Base-by-base conservation (phyloP, 176 grass and related monocot species). In the Hsuehochloa calcarea region DNA sequence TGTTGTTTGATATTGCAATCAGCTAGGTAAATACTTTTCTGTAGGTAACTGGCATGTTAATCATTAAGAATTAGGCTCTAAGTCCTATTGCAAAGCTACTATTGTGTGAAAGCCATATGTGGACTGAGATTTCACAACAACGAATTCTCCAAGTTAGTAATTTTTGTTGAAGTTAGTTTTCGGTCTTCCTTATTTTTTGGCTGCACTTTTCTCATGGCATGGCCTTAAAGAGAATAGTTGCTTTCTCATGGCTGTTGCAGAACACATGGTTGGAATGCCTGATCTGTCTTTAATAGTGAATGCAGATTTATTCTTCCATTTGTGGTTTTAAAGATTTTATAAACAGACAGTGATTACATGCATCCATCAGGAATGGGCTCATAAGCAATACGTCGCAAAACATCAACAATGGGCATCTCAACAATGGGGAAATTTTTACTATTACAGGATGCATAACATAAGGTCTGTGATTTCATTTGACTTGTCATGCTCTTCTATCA, bases 341-440 rank as follows among this genome's bases (percentile, higher is more conserved):
- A n/a, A 71, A 72, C 20, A 63, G 8, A 78, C 4, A 5, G 39
- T 25, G 22, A 78, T 58, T 87, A 25, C 70, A 66, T 62, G 68
- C 37, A 16, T 74, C 74, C 1, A 5, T 81, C 62, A 99, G 96
- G 96, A 99, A 79, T 94, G 91, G 96, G 96, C 96, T 55, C 91
- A 92, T 82, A 89, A 99, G 77, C 91, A 99, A 79, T 99, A 99
- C 17, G 88, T 96, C 41, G 90, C 93, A 66, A 99, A 99, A 85
- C 96, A 99, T 81, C 96, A 96, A 75, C 96, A 99, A 51, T 99
- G 96, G 96, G 88, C 93, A 47, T 99, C 96, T 27, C 96, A 99
- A 64, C 93, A 96, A 78, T 99, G 96, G 96, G 96, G 96, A 79
- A 99, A 99, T 80, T 99, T 99, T 77, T 96, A 94, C 81, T 99